A percentile compares a stretch with the other conserved stretches of the same genome.
phyloP scores from a whole-genome alignment of 23 red algal species.

The Gracilaria domingensis region DNA sequence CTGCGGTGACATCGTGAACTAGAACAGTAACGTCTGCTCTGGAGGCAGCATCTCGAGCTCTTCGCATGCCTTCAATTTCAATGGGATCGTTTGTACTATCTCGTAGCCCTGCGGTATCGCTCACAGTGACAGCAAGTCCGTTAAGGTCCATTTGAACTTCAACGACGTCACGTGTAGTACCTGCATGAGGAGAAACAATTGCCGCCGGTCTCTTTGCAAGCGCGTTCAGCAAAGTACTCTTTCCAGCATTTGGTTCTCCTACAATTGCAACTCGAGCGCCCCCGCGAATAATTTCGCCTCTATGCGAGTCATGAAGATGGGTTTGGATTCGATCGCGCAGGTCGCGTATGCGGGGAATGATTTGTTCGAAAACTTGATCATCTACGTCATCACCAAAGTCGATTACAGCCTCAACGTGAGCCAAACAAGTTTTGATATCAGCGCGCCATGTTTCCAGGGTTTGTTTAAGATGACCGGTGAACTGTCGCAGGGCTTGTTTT shows the following conservation, averaged over 20 bases:
- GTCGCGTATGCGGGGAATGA: constrained; percentile 44
- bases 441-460: constrained; percentile 72
- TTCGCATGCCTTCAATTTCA: constrained; percentile 85
- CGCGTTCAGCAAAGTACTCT: constrained; percentile 88
- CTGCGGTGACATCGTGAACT: constrained; percentile 73
- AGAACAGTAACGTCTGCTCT: constrained; percentile 78
- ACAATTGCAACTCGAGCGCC: constrained; percentile 86
- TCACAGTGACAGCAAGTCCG: constrained; percentile 76
- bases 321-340: constrained; percentile 60
- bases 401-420: constrained; percentile 87
- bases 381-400: constrained; percentile 96
- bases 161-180: constrained; percentile 96
- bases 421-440: constrained; percentile 73
- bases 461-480: constrained; percentile 67
- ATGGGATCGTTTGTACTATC: constrained; percentile 56
- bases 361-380: constrained; percentile 63
- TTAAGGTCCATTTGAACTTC: constrained; percentile 79
- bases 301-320: constrained; percentile 48
- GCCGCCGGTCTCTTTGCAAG: constrained; percentile 83
- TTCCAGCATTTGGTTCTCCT: constrained; percentile 90
- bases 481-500: constrained; percentile 74
- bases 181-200: constrained; percentile 86
- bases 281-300: constrained; percentile 81
- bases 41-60: constrained; percentile 63
- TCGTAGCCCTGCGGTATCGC: constrained; percentile 90